Conservation (phyloP, 129 eudicot genomes). For the Ambrosia trifida region DNA sequence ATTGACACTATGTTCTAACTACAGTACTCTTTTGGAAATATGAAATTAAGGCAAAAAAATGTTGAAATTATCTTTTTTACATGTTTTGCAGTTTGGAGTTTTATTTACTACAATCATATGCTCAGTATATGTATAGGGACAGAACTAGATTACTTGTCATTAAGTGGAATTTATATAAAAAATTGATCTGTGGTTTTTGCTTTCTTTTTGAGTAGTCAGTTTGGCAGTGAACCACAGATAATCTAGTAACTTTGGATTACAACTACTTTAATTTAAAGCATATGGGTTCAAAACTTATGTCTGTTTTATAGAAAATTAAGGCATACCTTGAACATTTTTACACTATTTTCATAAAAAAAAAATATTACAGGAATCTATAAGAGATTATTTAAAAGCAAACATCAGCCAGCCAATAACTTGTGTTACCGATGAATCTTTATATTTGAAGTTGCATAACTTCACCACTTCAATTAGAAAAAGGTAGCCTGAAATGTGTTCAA, state of each 20-base stretch:
- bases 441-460: background rate
- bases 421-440: background rate
- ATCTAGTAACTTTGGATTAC: too few species aligned
- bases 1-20: slow-evolving; percentile 22
- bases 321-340: background rate
- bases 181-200: background rate
- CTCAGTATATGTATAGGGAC: background rate
- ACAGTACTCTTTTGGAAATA: background rate
- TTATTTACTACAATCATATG: background rate
- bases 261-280: background rate
- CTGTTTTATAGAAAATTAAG: background rate
- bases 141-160: background rate
- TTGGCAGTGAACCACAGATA: background rate
- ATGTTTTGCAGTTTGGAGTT: background rate
- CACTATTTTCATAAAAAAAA: background rate
- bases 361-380: background rate
- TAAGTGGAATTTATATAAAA: background rate
- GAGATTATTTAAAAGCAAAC: slow-evolving; percentile 13
- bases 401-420: slow-evolving; percentile 1
- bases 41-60: background rate
- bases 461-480: slow-evolving; percentile 8
- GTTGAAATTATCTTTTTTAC: background rate
- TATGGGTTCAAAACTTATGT: background rate
- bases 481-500: slow-evolving; percentile 13
- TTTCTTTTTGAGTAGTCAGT: background rate